Evolutionary conservation across 805 yeast genomes (phyloP), one percentile per base, ranked within the genome.

Genomic region (Saccharomycopsis malanga): DNA sequence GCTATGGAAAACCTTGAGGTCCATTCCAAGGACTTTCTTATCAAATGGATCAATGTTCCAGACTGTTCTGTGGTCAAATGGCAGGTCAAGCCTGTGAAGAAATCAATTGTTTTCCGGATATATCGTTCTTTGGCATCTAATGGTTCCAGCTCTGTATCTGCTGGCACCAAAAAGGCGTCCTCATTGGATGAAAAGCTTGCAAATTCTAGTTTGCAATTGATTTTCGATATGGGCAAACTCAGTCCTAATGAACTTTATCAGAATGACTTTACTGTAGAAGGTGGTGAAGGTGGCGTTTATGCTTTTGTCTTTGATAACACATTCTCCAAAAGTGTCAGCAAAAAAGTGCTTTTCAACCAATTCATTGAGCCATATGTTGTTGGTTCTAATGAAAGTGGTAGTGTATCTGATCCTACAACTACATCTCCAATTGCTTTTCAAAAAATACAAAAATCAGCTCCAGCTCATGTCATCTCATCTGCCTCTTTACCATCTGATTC

Each of bases 301-400:
- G 97, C 96, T 0, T 85, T 91, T 61, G 82, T 93, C 22, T 83
- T 91, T 59, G 98, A 91, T 64, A 91, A 91, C 65, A 83, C 95
- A 0, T 87, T 88, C 57, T 83, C 96, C 27, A 87, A 85, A 58
- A 86, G 83, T 27, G 82, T 81, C 20, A 80, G 87, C 40, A 93
- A 91, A 62, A 87, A 83, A 50, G 79, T 91, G 1, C 69, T 80
- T 48, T 88, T 88, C 63, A 74, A 80, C 46, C 75, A 72, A 39
- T 67, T 67, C 46, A 63, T 66, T 23, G 48, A 46, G 2, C 34
- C 12, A 4, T 10, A 27, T 14, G 18, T 25, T 12, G 5, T 2
- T 12, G 42, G 21, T n/a, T 6, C 17, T 9, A n/a, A 32, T n/a
- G 17, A n/a, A 6, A n/a, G 18, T 7, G 17, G 17, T 32, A 9